phyloP scores from a whole-genome alignment of 2,329 filamentous ascomycete genomes.

The Ceratocystis diversiconidia region DNA sequence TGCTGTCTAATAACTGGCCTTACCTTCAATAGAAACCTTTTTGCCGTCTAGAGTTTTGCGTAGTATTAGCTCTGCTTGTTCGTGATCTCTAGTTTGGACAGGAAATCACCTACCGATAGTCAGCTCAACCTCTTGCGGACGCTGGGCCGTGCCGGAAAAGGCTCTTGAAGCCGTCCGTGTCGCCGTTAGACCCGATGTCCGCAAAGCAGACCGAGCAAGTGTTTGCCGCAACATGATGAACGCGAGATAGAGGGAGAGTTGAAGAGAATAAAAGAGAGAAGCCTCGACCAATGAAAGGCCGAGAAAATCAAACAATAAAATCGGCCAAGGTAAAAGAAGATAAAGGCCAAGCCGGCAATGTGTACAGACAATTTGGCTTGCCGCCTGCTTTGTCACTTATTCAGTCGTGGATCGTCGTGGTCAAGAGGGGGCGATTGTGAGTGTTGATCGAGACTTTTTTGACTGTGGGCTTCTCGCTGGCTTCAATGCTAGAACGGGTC shows the following conservation, averaged over 20 bases:
- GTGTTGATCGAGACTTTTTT: constrained; percentile 7
- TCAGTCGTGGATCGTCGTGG: not conserved
- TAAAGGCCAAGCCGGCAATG: not conserved
- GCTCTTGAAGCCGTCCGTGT: constrained; percentile 48
- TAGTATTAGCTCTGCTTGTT: constrained; percentile 20
- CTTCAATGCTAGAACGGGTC: constrained; percentile 11
- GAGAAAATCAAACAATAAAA: not conserved
- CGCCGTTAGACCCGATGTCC: constrained; percentile 42
- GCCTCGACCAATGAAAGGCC: not conserved
- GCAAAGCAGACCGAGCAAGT: constrained; percentile 54
- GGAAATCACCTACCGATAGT: constrained; percentile 57
- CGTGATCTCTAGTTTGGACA: constrained; percentile 22
- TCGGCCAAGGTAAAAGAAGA: not conserved
- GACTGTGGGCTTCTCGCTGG: constrained; percentile 10
- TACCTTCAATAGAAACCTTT: constrained; percentile 96
- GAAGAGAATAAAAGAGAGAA: not conserved
- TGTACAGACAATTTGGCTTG: not conserved
- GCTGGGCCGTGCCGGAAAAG: constrained; percentile 66
- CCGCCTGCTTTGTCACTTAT: constrained; percentile 2
- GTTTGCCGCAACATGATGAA: constrained; percentile 53
- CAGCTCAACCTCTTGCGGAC: constrained; percentile 86
- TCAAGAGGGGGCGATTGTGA: not conserved
- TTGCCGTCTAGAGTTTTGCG: constrained; percentile 59
- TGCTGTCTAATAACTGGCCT: constrained; percentile 17
- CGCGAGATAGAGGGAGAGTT: not conserved